Base-by-base conservation (phyloP, 1,139 yeast genomes). In the Blastobotrys aristatus region DNA sequence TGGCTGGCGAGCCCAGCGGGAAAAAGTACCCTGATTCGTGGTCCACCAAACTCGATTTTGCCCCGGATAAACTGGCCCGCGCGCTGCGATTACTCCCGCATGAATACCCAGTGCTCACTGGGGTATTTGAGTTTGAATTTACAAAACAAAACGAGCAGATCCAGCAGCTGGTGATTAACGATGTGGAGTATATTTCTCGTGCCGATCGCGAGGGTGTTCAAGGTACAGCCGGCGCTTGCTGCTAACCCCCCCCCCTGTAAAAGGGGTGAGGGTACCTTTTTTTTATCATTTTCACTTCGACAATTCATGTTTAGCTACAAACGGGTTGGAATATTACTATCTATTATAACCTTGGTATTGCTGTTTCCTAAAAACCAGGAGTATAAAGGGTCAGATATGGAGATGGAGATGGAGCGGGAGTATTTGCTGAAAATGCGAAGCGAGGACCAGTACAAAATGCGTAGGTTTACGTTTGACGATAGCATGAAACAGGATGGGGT, bases 61-160 rank as follows among this genome's bases (percentile, higher is more conserved):
- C 55, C 26, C 57, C 58, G 7, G 43, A 50, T 5, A 48, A 54
- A 32, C 40, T 56, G 8, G 56, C 53, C 21, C 48, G 59, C 3
- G 45, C 50, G 7, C 44, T 58, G 33, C 53, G 54, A 13, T 46
- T 57, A n/a, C 48, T 58, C n/a, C 60, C 61, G 2, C 55, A 57
- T 34, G 61, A 57, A 44, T 57, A 60, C 49, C 68, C 68, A 1
- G 74, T 79, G 2, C 62, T 82, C 13, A 74, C 77, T 44, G 96
- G 96, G 0, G 68, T 84, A 7, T 87, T 88, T 62, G 77, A 86
- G 30, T 87, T 87, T 62, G 95, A 85, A 57, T 72, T 88, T 52
- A 79, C 75, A 59, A 71, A 71, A 13, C 71, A 72, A 29, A 82
- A 85, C 63, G 74, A 77, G 46, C 62, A 71, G 52, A 77, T 88